These are phyloP conservation scores for Tephrocybe sp. DNA, from an alignment of 768 basidiomycete genomes.

Conservation along the genomic window DNA sequence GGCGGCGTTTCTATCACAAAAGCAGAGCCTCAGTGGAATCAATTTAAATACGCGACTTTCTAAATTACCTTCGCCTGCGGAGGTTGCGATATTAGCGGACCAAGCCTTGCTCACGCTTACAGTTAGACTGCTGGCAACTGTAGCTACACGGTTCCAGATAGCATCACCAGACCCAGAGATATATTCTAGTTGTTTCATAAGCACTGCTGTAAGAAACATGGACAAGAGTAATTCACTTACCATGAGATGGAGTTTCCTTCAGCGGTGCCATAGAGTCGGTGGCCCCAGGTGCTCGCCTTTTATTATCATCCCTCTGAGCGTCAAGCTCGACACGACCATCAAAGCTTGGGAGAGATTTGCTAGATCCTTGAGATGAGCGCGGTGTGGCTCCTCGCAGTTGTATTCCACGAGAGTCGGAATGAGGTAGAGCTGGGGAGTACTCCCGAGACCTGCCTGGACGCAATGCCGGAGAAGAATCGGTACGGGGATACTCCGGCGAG, in stretches of 20 bases:
- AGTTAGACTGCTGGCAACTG: slow-evolving; percentile 48
- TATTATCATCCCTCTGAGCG: neutral
- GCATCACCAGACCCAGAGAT: slow-evolving; percentile 26
- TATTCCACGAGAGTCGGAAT: too few species aligned
- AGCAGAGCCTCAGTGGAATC: neutral
- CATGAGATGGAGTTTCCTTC: neutral
- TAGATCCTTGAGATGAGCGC: too few species aligned
- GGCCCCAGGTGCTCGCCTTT: too few species aligned
- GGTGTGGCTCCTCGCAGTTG: too few species aligned
- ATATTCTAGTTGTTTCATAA: neutral
- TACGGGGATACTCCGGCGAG: too few species aligned
- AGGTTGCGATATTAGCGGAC: slow-evolving; percentile 38
- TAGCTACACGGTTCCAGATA: slow-evolving; percentile 57
- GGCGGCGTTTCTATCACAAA: slow-evolving; percentile 40
- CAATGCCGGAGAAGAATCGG: too few species aligned
- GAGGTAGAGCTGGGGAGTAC: too few species aligned
- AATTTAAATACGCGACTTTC: slow-evolving; percentile 1
- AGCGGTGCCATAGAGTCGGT: too few species aligned
- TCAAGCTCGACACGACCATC: neutral
- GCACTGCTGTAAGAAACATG: neutral
- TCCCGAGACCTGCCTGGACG: too few species aligned
- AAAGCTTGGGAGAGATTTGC: too few species aligned
- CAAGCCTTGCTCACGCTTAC: slow-evolving; percentile 59
- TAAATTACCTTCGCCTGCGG: slow-evolving; percentile 42
- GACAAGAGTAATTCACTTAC: neutral